Percentiles rank a stretch among this genome's conserved stretches.
phyloP scores from a whole-genome alignment of 345 rosid genomes.

The Chamaenerion angustifolium region DNA sequence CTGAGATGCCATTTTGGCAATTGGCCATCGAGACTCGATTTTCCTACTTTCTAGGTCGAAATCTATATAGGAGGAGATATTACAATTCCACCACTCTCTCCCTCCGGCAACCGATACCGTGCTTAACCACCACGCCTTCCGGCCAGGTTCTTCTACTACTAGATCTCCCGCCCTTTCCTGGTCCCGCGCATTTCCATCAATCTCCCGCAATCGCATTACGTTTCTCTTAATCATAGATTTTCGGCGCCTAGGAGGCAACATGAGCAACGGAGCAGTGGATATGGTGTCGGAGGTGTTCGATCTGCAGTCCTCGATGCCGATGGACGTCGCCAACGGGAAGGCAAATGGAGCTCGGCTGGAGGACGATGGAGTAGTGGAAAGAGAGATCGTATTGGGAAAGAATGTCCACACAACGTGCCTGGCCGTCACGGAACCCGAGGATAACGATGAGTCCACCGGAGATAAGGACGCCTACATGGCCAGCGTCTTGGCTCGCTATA shows the following conservation, averaged over 20 bases:
- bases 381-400: conserved; percentile 72
- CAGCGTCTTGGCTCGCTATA: conserved; percentile 72
- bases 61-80: too few relatives aligned
- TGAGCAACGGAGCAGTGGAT: conserved; percentile 13
- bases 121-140: neutral
- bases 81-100: neutral
- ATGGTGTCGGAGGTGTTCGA: conserved; percentile 27
- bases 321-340: conserved; percentile 11
- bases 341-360: conserved; percentile 4
- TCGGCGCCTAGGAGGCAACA: conserved; percentile 7
- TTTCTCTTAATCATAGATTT: neutral
- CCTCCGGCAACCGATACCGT: neutral
- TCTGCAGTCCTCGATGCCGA: conserved; percentile 33
- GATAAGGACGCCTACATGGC: conserved; percentile 96
- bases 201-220: neutral
- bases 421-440: conserved; percentile 81
- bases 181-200: too few relatives aligned
- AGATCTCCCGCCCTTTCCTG: neutral
- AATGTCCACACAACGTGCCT: conserved; percentile 74
- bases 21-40: too few relatives aligned
- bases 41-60: too few relatives aligned
- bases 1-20: too few relatives aligned
- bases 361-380: conserved; percentile 8
- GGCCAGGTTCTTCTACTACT: too few relatives aligned
- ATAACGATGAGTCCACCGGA: conserved; percentile 74